Conservation (phyloP, 2,329 filamentous ascomycete species). For the Emmonsiellopsis sp. region DNA sequence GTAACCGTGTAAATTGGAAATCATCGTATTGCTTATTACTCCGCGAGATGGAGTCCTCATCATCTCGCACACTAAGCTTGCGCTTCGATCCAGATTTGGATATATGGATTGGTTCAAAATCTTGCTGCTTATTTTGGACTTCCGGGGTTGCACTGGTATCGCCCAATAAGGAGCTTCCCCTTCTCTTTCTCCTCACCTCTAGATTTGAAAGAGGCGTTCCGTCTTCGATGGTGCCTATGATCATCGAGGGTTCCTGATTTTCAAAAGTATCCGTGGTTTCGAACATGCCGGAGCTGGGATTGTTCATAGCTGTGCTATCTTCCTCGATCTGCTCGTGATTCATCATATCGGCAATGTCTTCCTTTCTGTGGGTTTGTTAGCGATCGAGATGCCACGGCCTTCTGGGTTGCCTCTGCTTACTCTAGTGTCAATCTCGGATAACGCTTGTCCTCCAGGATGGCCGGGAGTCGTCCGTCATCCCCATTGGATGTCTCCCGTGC, state of each 20-base stretch:
- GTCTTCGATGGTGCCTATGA: conserved; percentile 20
- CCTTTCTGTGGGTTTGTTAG: conserved; percentile 18
- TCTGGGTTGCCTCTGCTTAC: conserved; percentile 28
- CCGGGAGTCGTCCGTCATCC: conserved; percentile 40
- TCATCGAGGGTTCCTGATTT: conserved; percentile 22
- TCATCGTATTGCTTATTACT: conserved; percentile 21
- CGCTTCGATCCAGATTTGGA: conserved; percentile 46
- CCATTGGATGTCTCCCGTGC: neutral
- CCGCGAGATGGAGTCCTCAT: conserved; percentile 27
- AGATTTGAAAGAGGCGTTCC: conserved; percentile 34
- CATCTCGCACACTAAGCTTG: conserved; percentile 48
- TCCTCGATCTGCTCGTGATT: conserved; percentile 16
- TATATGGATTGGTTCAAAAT: conserved; percentile 8
- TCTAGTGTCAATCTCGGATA: conserved; percentile 49
- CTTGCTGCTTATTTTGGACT: conserved; percentile 10
- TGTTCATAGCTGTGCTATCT: conserved; percentile 38
- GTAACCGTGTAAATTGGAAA: conserved; percentile 39
- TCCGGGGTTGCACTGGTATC: conserved; percentile 18
- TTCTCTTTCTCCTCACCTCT: conserved; percentile 34
- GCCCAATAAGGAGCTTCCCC: conserved; percentile 40
- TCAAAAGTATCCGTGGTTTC: conserved; percentile 36
- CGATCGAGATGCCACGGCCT: neutral
- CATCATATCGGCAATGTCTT: conserved; percentile 26
- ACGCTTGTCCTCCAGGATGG: conserved; percentile 51
- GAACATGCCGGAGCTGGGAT: conserved; percentile 43